These are phyloP conservation scores for Hygrocybe punicea DNA, from an alignment of 768 basidiomycete genomes.

Conservation along the genomic window DNA sequence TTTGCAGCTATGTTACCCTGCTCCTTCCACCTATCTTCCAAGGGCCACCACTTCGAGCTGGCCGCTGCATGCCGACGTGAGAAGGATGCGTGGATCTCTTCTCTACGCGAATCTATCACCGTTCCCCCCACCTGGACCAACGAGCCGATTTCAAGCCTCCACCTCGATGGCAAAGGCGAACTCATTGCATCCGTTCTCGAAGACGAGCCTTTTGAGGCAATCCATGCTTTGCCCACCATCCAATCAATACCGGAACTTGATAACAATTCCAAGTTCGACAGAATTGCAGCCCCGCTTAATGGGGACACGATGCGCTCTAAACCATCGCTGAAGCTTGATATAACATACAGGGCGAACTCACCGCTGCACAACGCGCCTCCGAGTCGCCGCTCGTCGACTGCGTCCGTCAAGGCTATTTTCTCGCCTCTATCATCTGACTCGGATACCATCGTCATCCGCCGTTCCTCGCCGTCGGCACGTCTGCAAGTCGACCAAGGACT, in stretches of 20 bases:
- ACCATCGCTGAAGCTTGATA: conserved; percentile 17
- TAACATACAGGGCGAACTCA: conserved; percentile 15
- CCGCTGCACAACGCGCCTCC: conserved; percentile 26
- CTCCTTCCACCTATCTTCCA: conserved; percentile 69
- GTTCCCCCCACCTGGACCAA: conserved; percentile 49
- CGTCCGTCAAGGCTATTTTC: conserved; percentile 61
- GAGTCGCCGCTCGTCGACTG: conserved; percentile 60
- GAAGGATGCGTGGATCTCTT: conserved; percentile 81
- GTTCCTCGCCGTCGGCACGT: conserved; percentile 63
- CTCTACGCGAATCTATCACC: conserved; percentile 53
- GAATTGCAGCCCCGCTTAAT: conserved; percentile 36
- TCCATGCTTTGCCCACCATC: conserved; percentile 49
- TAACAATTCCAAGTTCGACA: conserved; percentile 31
- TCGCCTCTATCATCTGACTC: conserved; percentile 50
- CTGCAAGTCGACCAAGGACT: conserved; percentile 73
- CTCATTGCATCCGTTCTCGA: conserved; percentile 35
- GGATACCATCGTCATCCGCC: conserved; percentile 61
- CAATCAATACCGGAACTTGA: conserved; percentile 53
- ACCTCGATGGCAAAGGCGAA: conserved; percentile 44
- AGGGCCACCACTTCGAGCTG: conserved; percentile 76
- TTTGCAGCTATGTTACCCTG: conserved; percentile 72
- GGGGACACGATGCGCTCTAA: conserved; percentile 30
- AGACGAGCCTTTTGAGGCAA: conserved; percentile 41
- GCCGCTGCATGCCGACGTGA: conserved; percentile 82
- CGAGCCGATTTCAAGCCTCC: conserved; percentile 64